Base-by-base conservation (phyloP, 2,329 filamentous ascomycete genomes). In the Emericellopsis atlantica region DNA sequence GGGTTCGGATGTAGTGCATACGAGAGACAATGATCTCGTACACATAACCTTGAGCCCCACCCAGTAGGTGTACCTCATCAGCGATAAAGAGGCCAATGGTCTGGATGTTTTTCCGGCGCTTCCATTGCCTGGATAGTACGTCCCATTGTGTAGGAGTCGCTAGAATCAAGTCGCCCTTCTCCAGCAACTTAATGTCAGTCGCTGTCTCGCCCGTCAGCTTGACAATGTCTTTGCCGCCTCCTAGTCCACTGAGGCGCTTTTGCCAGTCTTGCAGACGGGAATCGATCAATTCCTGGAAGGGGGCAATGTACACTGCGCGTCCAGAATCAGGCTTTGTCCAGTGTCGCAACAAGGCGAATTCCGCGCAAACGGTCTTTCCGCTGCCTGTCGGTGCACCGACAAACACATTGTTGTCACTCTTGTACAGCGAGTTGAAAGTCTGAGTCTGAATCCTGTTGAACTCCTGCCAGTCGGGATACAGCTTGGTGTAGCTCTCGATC, bases 391-490 rank as follows among this genome's bases (percentile, higher is more conserved):
- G 83, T n/a, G 90, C 83, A 36, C 87, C 89, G 47, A 98, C 67
- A 47, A 98, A 87, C 18, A 95, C 88, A 53, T 93, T 96, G 51
- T 96, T 87, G 56, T 96, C 85, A 1, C 85, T 84, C 37, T 84
- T 81, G 57, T 86, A 96, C 0, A 98, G 67, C 1, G 89, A 88
- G 56, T 95, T 95, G 69, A 96, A 98, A 0, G 87, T 86, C 58
- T 98, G 92, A 0, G 92, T 95, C 61, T 98, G 93, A 11, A 98
- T 84, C 58, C 92, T 92, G 67, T 98, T 98, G 70, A 98, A 98
- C 46, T 84, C 79, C 42, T 79, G 74, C 79, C 87, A 93, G 24
- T 82, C 70, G 4, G 85, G 79, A 55, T 95, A 98, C 16, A 98
- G 65, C 21, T 75, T 72, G 44, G 83, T 74, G 53, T 84, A 95